These are phyloP conservation scores for Suillus clintonianus DNA, from an alignment of 768 basidiomycete genomes.

Conservation along the genomic window DNA sequence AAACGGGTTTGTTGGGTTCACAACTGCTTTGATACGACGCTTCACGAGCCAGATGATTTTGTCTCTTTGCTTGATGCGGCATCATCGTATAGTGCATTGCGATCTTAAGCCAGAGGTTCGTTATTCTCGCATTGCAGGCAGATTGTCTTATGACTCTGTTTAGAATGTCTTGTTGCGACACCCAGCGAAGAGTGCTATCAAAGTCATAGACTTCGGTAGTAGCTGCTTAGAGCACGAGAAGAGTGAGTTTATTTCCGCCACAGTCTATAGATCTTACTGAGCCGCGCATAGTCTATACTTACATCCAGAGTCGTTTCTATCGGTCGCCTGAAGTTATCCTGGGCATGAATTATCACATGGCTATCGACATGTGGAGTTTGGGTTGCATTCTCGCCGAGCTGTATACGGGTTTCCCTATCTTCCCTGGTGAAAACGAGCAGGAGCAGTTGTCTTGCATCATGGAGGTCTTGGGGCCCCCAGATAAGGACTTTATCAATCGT, in stretches of 20 bases:
- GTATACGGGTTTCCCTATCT: conserved; percentile 97
- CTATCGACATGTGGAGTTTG: conserved; percentile 99
- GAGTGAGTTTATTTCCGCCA: conserved; percentile 56
- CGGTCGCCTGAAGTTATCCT: conserved; percentile 99
- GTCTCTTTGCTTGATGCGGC: conserved; percentile 90
- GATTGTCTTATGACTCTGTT: conserved; percentile 5
- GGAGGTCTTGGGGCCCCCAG: conserved; percentile 96
- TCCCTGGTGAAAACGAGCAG: conserved; percentile 98
- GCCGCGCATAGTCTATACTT: conserved; percentile 82
- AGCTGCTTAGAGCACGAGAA: conserved; percentile 99
- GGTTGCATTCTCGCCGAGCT: conserved; percentile 98
- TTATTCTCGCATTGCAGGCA: conserved; percentile 1
- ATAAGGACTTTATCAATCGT: conserved; percentile 92
- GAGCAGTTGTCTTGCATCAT: conserved; percentile 98
- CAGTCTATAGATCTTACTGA: conserved; percentile 7
- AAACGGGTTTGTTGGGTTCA: conserved; percentile 98
- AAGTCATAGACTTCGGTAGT: conserved; percentile 98
- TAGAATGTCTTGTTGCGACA: conserved; percentile 95
- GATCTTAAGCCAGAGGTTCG: conserved; percentile 97
- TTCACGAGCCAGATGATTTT: conserved; percentile 96
- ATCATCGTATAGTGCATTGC: conserved; percentile 97
- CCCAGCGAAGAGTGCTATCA: conserved; percentile 94
- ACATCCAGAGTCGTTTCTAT: conserved; percentile 99
- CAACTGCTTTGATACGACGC: conserved; percentile 89
- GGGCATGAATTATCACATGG: conserved; percentile 99